Conservation (phyloP, 805 yeast species). For the Candida oleophila region DNA sequence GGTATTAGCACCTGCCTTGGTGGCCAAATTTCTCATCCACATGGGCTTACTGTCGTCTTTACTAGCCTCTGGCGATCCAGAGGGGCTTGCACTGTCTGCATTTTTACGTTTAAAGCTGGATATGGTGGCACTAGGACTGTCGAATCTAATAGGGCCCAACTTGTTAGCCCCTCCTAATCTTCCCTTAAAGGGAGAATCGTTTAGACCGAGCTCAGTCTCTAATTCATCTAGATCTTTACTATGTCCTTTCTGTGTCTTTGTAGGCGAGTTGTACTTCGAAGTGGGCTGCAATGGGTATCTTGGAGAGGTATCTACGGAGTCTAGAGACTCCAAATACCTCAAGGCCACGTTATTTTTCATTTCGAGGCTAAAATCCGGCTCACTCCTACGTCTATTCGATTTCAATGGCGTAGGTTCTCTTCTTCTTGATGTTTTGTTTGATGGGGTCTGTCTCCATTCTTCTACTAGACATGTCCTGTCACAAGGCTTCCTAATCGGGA, state of each 20-base stretch:
- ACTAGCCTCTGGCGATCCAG: background rate
- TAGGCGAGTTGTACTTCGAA: constrained; percentile 21
- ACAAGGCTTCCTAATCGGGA: background rate
- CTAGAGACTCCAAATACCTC: constrained; percentile 34
- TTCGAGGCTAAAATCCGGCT: background rate
- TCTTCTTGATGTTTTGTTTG: background rate
- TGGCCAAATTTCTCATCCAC: constrained; percentile 2
- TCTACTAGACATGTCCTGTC: background rate
- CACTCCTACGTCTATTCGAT: no score
- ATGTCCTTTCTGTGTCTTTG: constrained; percentile 2
- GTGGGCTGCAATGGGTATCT: constrained; percentile 32
- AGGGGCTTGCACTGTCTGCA: constrained; percentile 1
- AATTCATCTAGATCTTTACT: constrained; percentile 34
- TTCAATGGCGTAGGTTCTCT: no score
- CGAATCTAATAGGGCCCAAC: constrained; percentile 31
- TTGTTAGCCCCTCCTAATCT: constrained; percentile 16
- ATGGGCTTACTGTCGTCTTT: background rate
- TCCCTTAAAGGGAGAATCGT: constrained; percentile 12
- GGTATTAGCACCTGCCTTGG: background rate
- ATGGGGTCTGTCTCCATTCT: background rate
- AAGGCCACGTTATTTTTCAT: constrained; percentile 28
- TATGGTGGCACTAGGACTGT: constrained; percentile 42
- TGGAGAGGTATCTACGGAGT: constrained; percentile 20
- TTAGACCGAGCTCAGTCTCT: constrained; percentile 35
- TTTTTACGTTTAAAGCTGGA: constrained; percentile 28